Conservation (phyloP, 345 rosid genomes). For the Rhodomyrtus tomentosa region DNA sequence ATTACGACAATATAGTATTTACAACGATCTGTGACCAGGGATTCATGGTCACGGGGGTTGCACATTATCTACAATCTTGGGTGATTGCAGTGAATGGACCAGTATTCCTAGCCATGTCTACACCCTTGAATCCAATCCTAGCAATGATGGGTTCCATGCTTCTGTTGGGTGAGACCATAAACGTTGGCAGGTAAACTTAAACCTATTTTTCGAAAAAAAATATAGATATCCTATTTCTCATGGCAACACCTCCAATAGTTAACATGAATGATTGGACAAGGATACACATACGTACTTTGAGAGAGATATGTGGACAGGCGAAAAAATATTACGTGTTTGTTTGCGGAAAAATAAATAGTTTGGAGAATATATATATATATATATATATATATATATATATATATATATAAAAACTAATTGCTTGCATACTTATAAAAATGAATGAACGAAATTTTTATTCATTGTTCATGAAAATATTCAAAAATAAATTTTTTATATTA, state of each 20-base stretch:
- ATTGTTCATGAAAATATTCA: too few species aligned
- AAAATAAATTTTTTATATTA: too few species aligned
- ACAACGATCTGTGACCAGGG: conserved; percentile 26
- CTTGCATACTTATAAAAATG: too few species aligned
- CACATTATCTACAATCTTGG: conserved; percentile 80
- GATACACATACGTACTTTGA: too few species aligned
- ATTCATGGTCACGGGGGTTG: conserved; percentile 55
- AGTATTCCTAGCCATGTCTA: conserved; percentile 66
- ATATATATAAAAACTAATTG: too few species aligned
- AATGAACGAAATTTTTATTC: too few species aligned
- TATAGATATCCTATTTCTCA: not conserved
- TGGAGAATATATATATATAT: too few species aligned
- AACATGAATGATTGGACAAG: not conserved
- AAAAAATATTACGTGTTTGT: too few species aligned
- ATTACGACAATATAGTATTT: not conserved
- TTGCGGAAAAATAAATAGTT: too few species aligned
- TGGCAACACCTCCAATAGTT: not conserved
- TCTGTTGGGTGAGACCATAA: conserved; percentile 51
- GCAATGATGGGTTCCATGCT: conserved; percentile 43
- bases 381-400: too few species aligned
- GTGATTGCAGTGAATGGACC: conserved; percentile 75
- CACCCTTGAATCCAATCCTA: conserved; percentile 51
- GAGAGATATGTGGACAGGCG: not conserved
- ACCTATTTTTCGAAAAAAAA: too few species aligned
- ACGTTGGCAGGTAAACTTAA: conserved; percentile 53